These are phyloP conservation scores for Hirsutella minnesotensis DNA, from an alignment of 2,329 filamentous ascomycete genomes.

Conservation along the genomic window DNA sequence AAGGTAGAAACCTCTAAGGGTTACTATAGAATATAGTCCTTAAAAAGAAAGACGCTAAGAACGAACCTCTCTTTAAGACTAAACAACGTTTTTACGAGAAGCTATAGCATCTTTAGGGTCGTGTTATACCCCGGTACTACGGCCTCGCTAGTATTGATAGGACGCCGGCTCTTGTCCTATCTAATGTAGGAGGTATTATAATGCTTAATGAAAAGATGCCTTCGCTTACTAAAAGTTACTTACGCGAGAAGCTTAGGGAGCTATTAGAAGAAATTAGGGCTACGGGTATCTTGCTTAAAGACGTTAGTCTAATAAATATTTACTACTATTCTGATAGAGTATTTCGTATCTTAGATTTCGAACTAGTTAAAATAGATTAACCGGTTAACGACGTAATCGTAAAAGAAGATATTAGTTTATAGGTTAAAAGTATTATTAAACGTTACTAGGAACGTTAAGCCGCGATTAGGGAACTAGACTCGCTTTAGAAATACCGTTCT, in stretches of 20 bases:
- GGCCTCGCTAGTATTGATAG: not conserved
- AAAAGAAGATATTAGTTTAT: not conserved
- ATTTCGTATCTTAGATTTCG: not conserved
- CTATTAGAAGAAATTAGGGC: not conserved
- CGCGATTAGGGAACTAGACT: not conserved
- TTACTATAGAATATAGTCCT: not conserved
- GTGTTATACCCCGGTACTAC: not conserved
- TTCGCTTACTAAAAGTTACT: not conserved
- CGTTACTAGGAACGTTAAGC: not conserved
- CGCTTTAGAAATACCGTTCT: not conserved
- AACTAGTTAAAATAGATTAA: not conserved
- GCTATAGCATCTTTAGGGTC: not conserved
- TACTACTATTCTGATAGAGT: not conserved
- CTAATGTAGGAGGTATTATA: not conserved
- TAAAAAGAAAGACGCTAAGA: not conserved
- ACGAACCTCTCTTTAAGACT: not conserved
- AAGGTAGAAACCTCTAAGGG: not conserved
- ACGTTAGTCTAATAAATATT: not conserved
- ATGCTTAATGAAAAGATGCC: constrained; percentile 1
- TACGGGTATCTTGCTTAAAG: not conserved
- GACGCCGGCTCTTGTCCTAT: constrained; percentile 1
- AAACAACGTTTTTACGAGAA: not conserved
- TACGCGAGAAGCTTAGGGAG: not conserved
- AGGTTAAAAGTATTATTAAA: not conserved
- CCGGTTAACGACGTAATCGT: not conserved